Conservation (phyloP, 2,329 filamentous ascomycete genomes). For the Cladophialophora exuberans region DNA sequence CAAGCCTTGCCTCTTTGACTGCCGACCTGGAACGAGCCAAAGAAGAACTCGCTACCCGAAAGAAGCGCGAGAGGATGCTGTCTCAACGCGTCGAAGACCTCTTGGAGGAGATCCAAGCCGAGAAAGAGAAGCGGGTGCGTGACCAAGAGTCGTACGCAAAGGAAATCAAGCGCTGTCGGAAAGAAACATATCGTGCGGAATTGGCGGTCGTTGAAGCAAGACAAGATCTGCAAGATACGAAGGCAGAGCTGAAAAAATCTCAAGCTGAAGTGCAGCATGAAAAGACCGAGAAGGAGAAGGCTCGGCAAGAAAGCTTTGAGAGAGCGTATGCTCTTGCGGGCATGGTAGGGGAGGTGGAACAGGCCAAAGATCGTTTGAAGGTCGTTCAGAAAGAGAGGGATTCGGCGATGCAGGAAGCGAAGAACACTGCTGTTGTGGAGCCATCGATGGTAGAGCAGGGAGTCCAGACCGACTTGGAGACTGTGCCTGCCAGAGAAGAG, state of each 20-base stretch:
- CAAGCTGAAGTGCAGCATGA: conserved; percentile 57
- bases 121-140: conserved; percentile 55
- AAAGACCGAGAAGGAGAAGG: conserved; percentile 51
- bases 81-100: conserved; percentile 49
- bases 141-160: conserved; percentile 58
- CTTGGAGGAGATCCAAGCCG: conserved; percentile 56
- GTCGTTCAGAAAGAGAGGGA: conserved; percentile 44
- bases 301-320: conserved; percentile 52
- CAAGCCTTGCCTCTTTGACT: conserved; percentile 39
- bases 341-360: conserved; percentile 48
- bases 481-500: not conserved
- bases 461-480: conserved; percentile 1
- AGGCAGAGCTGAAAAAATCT: conserved; percentile 50
- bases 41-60: conserved; percentile 45
- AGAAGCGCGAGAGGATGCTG: conserved; percentile 48
- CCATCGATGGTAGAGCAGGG: not conserved
- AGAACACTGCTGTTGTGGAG: conserved; percentile 13
- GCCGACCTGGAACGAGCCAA: conserved; percentile 47
- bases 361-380: conserved; percentile 46
- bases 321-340: conserved; percentile 50
- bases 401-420: conserved; percentile 22
- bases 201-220: conserved; percentile 59
- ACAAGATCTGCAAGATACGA: conserved; percentile 51
- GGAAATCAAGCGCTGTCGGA: conserved; percentile 58
- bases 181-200: conserved; percentile 61